These are phyloP conservation scores for Jatropha curcas DNA, from an alignment of 345 rosid genomes.

Conservation along the genomic window DNA sequence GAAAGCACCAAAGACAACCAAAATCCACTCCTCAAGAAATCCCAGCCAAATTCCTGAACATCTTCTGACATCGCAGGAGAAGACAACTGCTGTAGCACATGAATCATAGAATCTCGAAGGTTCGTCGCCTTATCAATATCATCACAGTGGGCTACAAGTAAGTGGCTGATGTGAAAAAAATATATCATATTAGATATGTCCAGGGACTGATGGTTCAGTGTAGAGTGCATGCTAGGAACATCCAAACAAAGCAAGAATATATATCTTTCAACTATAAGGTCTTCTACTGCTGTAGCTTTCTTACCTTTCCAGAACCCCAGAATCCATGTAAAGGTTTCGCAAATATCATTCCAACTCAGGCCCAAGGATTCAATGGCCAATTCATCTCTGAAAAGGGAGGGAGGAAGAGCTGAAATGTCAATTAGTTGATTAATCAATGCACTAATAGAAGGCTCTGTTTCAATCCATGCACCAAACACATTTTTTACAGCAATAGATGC, in stretches of 20 bases:
- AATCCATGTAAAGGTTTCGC: slow-evolving; percentile 56
- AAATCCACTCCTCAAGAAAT: slow-evolving; percentile 70
- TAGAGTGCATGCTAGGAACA: slow-evolving; percentile 43
- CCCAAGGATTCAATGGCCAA: slow-evolving; percentile 44
- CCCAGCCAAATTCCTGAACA: slow-evolving; percentile 72
- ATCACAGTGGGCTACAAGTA: slow-evolving; percentile 45
- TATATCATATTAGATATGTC: slow-evolving; percentile 47
- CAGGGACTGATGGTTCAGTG: slow-evolving; percentile 38
- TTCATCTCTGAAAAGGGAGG: slow-evolving; percentile 52
- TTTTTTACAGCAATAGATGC: slow-evolving; percentile 53
- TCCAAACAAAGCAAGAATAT: slow-evolving; percentile 82
- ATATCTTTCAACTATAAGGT: slow-evolving; percentile 87
- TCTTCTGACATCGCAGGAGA: slow-evolving; percentile 42
- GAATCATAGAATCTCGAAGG: slow-evolving; percentile 44
- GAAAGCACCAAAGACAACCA: slow-evolving; percentile 78
- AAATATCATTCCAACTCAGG: slow-evolving; percentile 55
- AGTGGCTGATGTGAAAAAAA: slow-evolving; percentile 62
- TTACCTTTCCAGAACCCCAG: slow-evolving; percentile 80
- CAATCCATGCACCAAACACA: slow-evolving; percentile 51
- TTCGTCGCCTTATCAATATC: slow-evolving; percentile 40
- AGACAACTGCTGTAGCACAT: slow-evolving; percentile 49
- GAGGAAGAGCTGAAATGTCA: slow-evolving; percentile 62
- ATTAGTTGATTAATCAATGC: slow-evolving; percentile 64
- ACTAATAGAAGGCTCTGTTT: slow-evolving; percentile 54
- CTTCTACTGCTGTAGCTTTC: slow-evolving; percentile 67